phyloP scores from a whole-genome alignment of 345 rosid species.

The Populus pruinosa region DNA sequence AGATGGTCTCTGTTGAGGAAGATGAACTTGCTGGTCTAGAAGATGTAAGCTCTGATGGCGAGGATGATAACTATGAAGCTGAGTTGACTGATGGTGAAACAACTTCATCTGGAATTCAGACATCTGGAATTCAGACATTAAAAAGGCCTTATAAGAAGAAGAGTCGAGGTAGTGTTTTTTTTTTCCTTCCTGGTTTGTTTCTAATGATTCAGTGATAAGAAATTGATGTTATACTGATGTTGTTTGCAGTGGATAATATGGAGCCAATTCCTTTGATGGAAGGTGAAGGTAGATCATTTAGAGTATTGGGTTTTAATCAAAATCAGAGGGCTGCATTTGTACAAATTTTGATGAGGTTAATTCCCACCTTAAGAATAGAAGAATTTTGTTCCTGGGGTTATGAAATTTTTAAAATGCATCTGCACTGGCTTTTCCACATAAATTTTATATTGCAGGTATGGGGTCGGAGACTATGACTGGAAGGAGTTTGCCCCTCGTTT shows the following conservation, averaged over 20 bases:
- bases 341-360: conserved; percentile 86
- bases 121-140: conserved; percentile 72
- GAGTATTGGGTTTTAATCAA: conserved; percentile 90
- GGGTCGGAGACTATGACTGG: conserved; percentile 86
- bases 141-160: conserved; percentile 73
- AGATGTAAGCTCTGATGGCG: conserved; percentile 94
- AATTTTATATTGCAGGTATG: conserved; percentile 58
- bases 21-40: conserved; percentile 99
- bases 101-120: conserved; percentile 59
- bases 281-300: conserved; percentile 94
- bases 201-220: background rate
- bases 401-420: background rate
- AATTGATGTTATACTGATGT: conserved; percentile 9
- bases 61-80: conserved; percentile 96
- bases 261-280: conserved; percentile 95
- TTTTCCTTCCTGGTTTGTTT: conserved; percentile 4
- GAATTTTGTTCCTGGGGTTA: background rate
- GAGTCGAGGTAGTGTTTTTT: conserved; percentile 53
- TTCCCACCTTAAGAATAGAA: background rate
- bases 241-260: conserved; percentile 51
- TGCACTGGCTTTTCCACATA: background rate
- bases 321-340: conserved; percentile 94
- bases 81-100: conserved; percentile 83
- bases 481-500: conserved; percentile 80
- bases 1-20: conserved; percentile 97